Evolutionary conservation across 495 filamentous ascomycete species (phyloP), one percentile per base, ranked within the genome.

Genomic region (Aspergillus olivimuriae): DNA sequence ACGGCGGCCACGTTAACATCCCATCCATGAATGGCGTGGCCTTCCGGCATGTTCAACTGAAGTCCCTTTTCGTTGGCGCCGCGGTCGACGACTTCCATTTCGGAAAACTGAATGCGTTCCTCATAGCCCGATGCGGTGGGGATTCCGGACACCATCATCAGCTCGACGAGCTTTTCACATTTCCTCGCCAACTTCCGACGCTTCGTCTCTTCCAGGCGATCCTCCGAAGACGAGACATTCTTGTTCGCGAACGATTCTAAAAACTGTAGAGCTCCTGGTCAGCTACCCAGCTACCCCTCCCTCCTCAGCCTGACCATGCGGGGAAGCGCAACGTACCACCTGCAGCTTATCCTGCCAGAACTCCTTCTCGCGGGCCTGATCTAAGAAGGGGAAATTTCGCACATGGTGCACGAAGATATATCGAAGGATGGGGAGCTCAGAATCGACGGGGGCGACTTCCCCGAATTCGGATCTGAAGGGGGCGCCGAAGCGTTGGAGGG

Each of bases 321-420:
- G 35, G 5, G 18, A 2, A 19, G 9, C 7, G 4, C 12, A n/a
- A 78, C 88, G 33, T 65, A 95, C 89, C 62, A 90, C 81, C 75
- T 98, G 92, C 37, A 98, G 67, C 62, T 95, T 95, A 55, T 97
- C 88, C 68, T 98, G 92, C 92, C 92, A 98, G 55, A 98, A 98
- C 62, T 98, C 91, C 75, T 95, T 94, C 75, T 98, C 92, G 49
- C 78, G 84, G 18, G 92, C 92, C 73, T 89, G 84, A 61, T 97
- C 87, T 40, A 98, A 76, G 59, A 98, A 98, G 0, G 92, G 92
- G 51, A 98, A 98, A 51, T 97, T 94, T 43, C 92, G 86, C 46
- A 98, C 80, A 80, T 97, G 89, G 57, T 97, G 86, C 33, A 97
- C 94, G 64, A 98, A 98, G 56, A 97, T 94, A 62, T 95, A 97